Evolutionary conservation across 2,329 filamentous ascomycete species (phyloP).

Genomic region (Aspergillus brasiliensis): DNA sequence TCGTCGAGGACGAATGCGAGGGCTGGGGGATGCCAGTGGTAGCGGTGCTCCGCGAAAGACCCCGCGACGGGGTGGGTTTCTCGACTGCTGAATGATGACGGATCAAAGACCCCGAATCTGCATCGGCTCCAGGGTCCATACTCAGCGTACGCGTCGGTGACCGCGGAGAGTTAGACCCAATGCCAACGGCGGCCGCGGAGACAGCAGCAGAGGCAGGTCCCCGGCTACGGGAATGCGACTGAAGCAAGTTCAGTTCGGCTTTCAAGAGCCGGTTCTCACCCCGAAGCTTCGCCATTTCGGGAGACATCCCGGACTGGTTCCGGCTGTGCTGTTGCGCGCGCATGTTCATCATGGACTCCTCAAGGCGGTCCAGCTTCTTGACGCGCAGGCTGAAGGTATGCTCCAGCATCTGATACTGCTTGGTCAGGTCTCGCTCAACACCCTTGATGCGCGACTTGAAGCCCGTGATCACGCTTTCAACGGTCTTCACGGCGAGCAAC

Average conservation of each 20-base stretch:
- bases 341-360: constrained; percentile 72
- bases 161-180: constrained; percentile 39
- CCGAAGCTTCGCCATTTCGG: constrained; percentile 62
- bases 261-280: constrained; percentile 63
- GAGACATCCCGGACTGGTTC: constrained; percentile 38
- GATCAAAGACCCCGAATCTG: constrained; percentile 52
- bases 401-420: constrained; percentile 86
- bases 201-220: constrained; percentile 44
- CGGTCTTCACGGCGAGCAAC: constrained; percentile 78
- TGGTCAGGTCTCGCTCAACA: constrained; percentile 87
- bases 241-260: constrained; percentile 68
- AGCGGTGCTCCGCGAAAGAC: constrained; percentile 33
- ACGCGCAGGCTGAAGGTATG: constrained; percentile 74
- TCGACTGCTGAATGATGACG: constrained; percentile 59
- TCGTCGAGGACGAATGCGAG: constrained; percentile 35
- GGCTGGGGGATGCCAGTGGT: constrained; percentile 39
- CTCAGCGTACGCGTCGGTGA: constrained; percentile 23
- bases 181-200: constrained; percentile 40
- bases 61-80: constrained; percentile 26
- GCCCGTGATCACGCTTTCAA: constrained; percentile 75
- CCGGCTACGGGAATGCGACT: constrained; percentile 62
- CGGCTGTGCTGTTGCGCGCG: constrained; percentile 36
- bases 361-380: constrained; percentile 85
- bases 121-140: constrained; percentile 28
- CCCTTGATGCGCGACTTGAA: constrained; percentile 79